Base-by-base conservation (phyloP, 1,284 basidiomycete genomes). In the Heterobasidion occidentale region DNA sequence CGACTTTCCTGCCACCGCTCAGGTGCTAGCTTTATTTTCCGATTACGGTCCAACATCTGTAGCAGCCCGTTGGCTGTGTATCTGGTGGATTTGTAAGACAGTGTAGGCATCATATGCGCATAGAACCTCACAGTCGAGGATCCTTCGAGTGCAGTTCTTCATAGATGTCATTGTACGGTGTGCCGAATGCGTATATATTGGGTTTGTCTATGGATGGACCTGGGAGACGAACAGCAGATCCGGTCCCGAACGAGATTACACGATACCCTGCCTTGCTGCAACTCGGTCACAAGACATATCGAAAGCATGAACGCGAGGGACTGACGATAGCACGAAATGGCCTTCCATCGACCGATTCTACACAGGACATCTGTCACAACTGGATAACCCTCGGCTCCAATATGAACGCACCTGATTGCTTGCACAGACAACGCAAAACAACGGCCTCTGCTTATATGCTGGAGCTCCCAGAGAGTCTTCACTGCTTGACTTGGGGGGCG, bases 331-430 rank as follows among this genome's bases (percentile, higher is more conserved):
- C 9, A 97, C 92, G 65, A 88, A 83, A 69, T 99, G 97, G 0
- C 94, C 97, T 70, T 98, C 96, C 97, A 99, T 99, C 1, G 95
- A 98, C 38, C 97, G 88, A 70, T 99, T 99, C 92, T 99, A 70
- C 50, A 51, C 42, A 8, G 36, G 27, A 27, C 27, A 27, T 27
- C 27, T 27, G 5, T 38, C 47, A 55, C 57, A 67, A 56, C 65
- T 58, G 49, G 7, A 19, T 51, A 55, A n/a, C 27, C 27, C 34
- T n/a, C 27, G 20, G 34, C 35, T 36, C 35, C n/a, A 20, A 36
- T 9, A 12, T 11, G 34, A 12, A 72, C 80, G 64, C 69, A 92
- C 94, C 74, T 98, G 92, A 67, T 99, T 99, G 68, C 93, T 97
- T 9, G 96, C 96, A 68, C 96, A 99, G 34, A 99, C 96, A 9